Evolutionary conservation across 129 eudicot genomes (phyloP).

Genomic region (Apium graveolens): DNA sequence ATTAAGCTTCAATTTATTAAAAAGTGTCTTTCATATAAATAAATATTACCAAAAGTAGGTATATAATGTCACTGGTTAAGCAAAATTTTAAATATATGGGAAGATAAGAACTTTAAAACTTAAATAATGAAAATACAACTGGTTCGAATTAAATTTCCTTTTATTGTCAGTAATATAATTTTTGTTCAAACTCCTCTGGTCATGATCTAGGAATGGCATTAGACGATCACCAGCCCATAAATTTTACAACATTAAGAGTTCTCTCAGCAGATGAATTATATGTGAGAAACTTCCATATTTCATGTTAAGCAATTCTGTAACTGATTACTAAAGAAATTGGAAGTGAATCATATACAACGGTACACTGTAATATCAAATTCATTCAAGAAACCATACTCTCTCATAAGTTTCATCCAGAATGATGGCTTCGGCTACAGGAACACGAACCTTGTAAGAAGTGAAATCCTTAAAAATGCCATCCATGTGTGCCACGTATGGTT

Average conservation of each 20-base stretch:
- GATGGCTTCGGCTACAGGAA: conserved; percentile 97
- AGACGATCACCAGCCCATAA: background rate
- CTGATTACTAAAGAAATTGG: background rate
- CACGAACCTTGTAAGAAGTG: conserved; percentile 95
- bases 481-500: conserved; percentile 87
- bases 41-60: background rate
- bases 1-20: background rate
- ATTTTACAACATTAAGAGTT: background rate
- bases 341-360: background rate
- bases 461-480: conserved; percentile 98
- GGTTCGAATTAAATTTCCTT: background rate
- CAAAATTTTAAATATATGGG: background rate
- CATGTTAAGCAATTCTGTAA: background rate
- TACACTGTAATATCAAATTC: background rate
- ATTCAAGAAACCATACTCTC: conserved; percentile 48
- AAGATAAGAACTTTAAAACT: background rate
- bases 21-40: background rate
- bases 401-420: conserved; percentile 90
- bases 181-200: background rate
- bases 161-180: background rate
- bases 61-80: background rate
- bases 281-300: background rate
- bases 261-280: background rate
- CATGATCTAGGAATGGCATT: background rate
- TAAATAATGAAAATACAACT: background rate